Evolutionary conservation across 495 filamentous ascomycete species (phyloP).

Genomic region (Talaromyces adpressus): DNA sequence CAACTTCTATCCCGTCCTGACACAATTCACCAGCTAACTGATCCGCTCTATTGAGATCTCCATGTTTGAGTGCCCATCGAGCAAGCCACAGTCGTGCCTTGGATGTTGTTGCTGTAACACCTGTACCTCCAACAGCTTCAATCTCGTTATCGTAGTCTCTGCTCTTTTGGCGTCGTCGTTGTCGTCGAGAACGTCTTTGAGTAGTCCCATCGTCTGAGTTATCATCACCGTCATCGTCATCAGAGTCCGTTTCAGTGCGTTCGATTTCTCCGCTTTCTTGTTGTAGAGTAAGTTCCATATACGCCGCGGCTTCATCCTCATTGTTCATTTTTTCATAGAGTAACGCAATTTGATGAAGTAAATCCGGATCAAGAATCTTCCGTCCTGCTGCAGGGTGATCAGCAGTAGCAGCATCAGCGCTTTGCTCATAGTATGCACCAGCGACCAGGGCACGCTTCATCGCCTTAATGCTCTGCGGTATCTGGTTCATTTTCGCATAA

Average conservation of each 20-base stretch:
- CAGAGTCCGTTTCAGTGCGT: slow-evolving; percentile 24
- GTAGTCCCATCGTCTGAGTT: slow-evolving; percentile 34
- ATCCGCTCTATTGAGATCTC: slow-evolving; percentile 67
- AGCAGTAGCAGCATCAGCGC: slow-evolving; percentile 16
- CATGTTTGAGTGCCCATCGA: slow-evolving; percentile 64
- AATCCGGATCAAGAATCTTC: slow-evolving; percentile 77
- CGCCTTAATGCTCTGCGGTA: slow-evolving; percentile 84
- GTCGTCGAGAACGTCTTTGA: slow-evolving; percentile 6
- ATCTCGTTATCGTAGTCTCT: slow-evolving; percentile 46
- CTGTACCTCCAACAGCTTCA: slow-evolving; percentile 48
- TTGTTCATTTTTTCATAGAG: slow-evolving; percentile 79
- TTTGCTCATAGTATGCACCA: slow-evolving; percentile 69
- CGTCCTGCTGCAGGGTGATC: slow-evolving; percentile 13
- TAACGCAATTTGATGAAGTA: slow-evolving; percentile 78
- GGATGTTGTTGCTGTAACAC: slow-evolving; percentile 81
- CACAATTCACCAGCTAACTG: slow-evolving; percentile 84
- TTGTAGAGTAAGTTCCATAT: slow-evolving; percentile 90
- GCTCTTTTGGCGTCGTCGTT: slow-evolving; percentile 19
- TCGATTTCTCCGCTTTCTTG: slow-evolving; percentile 64
- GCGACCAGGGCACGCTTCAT: slow-evolving; percentile 85
- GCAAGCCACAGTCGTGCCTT: slow-evolving; percentile 95
- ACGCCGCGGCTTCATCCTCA: slow-evolving; percentile 71
- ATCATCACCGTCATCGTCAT: slow-evolving; percentile 27
- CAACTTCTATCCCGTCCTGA: slow-evolving; percentile 94
- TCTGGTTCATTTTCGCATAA: slow-evolving; percentile 76